A percentile compares a stretch with the other conserved stretches of the same genome.
Conservation (phyloP, 2,329 filamentous ascomycete genomes). For the Monilinia polystroma region DNA sequence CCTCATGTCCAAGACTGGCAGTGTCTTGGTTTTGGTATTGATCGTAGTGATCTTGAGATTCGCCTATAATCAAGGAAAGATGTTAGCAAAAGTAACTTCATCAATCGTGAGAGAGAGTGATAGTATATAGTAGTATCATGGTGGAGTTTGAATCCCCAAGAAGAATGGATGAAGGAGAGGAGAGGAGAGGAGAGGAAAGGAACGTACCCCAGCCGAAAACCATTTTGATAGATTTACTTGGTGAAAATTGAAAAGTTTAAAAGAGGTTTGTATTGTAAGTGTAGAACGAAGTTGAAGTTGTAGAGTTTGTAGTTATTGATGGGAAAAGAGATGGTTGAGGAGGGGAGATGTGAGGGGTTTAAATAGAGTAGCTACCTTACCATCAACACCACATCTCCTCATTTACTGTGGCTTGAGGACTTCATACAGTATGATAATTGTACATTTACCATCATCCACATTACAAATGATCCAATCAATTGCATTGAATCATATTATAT, state of each 20-base stretch:
- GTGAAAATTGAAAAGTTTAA: conserved; percentile 12
- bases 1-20: conserved; percentile 70
- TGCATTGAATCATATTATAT: background rate
- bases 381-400: background rate
- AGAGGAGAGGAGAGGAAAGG: background rate
- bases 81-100: conserved; percentile 8
- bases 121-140: too few relatives aligned
- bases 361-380: conserved; percentile 16
- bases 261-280: background rate
- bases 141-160: background rate
- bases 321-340: background rate
- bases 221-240: conserved; percentile 33
- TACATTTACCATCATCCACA: background rate
- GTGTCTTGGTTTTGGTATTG: conserved; percentile 47
- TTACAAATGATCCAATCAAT: background rate
- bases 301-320: background rate
- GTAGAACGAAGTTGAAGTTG: conserved; percentile 8
- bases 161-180: conserved; percentile 1
- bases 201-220: conserved; percentile 36
- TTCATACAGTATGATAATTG: background rate
- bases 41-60: conserved; percentile 47
- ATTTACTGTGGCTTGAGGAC: background rate
- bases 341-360: conserved; percentile 21
- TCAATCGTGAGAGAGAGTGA: background rate
- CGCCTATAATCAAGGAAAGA: conserved; percentile 38